Conservation (phyloP, 2,329 filamentous ascomycete species). For the Claviceps fusiformis region DNA sequence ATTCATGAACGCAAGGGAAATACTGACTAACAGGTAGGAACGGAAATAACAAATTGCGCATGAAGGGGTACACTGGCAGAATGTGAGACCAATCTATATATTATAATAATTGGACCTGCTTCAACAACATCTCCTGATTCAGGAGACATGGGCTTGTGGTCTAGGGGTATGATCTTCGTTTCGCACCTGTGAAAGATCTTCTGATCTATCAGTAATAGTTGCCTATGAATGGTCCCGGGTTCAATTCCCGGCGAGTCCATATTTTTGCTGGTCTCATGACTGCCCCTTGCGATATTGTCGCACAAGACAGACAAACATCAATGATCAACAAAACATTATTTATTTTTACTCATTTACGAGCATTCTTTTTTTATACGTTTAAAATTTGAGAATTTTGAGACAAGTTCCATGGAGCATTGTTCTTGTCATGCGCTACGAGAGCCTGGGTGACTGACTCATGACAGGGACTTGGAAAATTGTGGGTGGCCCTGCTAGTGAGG, state of each 20-base stretch:
- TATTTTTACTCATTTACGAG: not conserved
- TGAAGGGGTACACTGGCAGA: not conserved
- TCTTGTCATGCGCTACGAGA: not conserved
- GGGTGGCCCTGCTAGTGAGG: not conserved
- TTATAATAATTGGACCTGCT: rapidly evolving
- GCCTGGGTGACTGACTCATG: not conserved
- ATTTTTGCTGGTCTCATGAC: not conserved
- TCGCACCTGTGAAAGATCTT: constrained; percentile 6
- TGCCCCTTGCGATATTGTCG: not conserved
- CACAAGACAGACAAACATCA: not conserved
- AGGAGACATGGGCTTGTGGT: constrained; percentile 4
- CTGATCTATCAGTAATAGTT: constrained; percentile 4
- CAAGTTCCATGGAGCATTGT: not conserved
- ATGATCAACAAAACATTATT: not conserved
- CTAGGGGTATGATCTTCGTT: constrained; percentile 9
- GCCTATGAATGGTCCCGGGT: constrained; percentile 8
- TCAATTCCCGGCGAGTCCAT: constrained; percentile 8
- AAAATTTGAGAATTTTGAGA: no score
- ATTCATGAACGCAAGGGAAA: no score
- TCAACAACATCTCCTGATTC: not conserved
- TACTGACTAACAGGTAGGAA: no score
- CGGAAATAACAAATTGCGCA: no score
- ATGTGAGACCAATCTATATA: not conserved
- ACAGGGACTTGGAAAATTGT: not conserved
- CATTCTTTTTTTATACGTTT: not conserved